Conservation (phyloP, 2,329 filamentous ascomycete species). For the Dactylellina sp. region DNA sequence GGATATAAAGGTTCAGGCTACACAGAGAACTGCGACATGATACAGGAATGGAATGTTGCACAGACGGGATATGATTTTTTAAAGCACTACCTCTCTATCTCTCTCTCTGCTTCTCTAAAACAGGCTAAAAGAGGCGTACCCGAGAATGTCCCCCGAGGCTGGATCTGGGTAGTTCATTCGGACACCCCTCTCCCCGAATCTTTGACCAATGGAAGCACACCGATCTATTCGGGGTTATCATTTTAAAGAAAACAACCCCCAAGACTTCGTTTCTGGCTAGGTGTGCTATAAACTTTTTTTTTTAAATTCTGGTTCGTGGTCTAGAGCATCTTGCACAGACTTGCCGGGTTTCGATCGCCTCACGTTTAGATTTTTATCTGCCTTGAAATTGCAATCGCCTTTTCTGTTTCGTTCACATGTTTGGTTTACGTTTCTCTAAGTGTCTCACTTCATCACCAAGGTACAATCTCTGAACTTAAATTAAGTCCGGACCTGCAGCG, state of each 20-base stretch:
- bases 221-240: slow-evolving; percentile 7
- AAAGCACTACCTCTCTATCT: not conserved
- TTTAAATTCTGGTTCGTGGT: slow-evolving; percentile 15
- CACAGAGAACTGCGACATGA: slow-evolving; percentile 2
- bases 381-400: too few relatives aligned
- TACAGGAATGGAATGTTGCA: slow-evolving; percentile 12
- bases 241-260: slow-evolving; percentile 36
- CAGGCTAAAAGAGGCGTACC: not conserved
- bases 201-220: not conserved
- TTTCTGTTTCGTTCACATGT: too few relatives aligned
- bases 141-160: too few relatives aligned
- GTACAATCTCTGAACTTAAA: too few relatives aligned
- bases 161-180: too few relatives aligned
- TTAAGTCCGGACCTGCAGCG: not conserved
- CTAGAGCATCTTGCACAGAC: slow-evolving; percentile 11
- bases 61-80: slow-evolving; percentile 3
- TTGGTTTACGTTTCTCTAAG: too few relatives aligned
- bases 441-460: too few relatives aligned
- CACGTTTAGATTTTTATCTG: too few relatives aligned
- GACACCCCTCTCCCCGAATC: not conserved
- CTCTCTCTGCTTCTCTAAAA: too few relatives aligned
- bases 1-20: not conserved
- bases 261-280: slow-evolving; percentile 43
- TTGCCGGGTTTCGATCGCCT: too few relatives aligned
- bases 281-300: slow-evolving; percentile 27